phyloP scores from a whole-genome alignment of 768 basidiomycete genomes.

The Kwoniella pini region DNA sequence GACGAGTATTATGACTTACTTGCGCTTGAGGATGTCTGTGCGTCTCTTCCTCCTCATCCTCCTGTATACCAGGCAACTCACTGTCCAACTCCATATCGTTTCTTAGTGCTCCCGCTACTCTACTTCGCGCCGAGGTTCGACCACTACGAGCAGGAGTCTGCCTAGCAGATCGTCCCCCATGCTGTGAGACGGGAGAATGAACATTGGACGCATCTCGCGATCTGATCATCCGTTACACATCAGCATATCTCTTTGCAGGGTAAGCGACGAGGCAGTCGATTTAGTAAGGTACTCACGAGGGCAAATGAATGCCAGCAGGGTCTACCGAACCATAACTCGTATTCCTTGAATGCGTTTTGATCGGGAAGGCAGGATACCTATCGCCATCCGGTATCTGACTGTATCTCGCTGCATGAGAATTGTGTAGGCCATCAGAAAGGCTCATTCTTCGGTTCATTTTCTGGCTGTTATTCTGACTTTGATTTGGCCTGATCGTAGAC shows the following conservation, averaged over 20 bases:
- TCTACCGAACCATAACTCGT: constrained; percentile 28
- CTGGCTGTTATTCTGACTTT: constrained; percentile 1
- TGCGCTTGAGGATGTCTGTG: constrained; percentile 6
- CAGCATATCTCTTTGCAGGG: too few relatives aligned
- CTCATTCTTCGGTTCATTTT: constrained; percentile 26
- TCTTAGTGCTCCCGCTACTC: constrained; percentile 46
- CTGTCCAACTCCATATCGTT: constrained; percentile 39
- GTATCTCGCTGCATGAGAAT: constrained; percentile 15
- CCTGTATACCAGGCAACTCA: constrained; percentile 41
- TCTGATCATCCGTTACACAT: constrained; percentile 6
- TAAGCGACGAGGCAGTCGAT: too few relatives aligned
- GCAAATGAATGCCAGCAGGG: constrained; percentile 21
- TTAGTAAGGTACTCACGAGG: constrained; percentile 18
- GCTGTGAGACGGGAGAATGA: constrained; percentile 11
- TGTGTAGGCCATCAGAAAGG: constrained; percentile 32
- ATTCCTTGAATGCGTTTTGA: constrained; percentile 28
- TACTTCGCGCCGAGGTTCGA: constrained; percentile 22
- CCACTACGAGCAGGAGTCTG: constrained; percentile 11
- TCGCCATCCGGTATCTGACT: constrained; percentile 36
- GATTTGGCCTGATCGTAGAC: background rate
- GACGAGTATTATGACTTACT: background rate
- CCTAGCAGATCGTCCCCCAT: constrained; percentile 18
- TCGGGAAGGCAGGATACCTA: constrained; percentile 46
- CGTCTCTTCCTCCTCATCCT: constrained; percentile 29
- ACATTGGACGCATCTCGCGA: constrained; percentile 17